phyloP scores from a whole-genome alignment of 23 red algal genomes.

The Agarophyton chilense region DNA sequence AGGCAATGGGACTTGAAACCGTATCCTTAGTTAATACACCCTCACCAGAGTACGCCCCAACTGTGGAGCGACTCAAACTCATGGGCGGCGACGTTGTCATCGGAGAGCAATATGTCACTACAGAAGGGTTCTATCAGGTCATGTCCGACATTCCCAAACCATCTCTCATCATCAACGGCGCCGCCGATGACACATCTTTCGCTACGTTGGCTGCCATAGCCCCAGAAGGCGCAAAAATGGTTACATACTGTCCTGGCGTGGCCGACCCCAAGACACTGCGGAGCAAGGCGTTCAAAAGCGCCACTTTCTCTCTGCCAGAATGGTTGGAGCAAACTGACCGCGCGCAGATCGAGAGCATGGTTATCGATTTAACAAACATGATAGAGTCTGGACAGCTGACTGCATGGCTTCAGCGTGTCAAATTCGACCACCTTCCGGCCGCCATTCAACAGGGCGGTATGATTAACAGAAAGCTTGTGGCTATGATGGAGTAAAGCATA shows the following conservation, averaged over 20 bases:
- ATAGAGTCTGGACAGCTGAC: slow-evolving; percentile 45
- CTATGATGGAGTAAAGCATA: slow-evolving; percentile 36
- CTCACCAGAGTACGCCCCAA: slow-evolving; percentile 62
- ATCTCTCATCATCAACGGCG: slow-evolving; percentile 74
- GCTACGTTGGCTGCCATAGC: slow-evolving; percentile 21
- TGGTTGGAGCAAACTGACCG: slow-evolving; percentile 61
- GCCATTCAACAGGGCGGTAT: slow-evolving; percentile 45
- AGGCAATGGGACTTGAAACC: slow-evolving; percentile 55
- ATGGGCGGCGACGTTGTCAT: slow-evolving; percentile 79
- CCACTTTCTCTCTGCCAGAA: slow-evolving; percentile 55
- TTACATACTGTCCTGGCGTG: slow-evolving; percentile 66
- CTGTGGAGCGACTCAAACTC: slow-evolving; percentile 80
- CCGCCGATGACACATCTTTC: neutral
- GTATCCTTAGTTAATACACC: slow-evolving; percentile 64
- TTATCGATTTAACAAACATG: slow-evolving; percentile 55
- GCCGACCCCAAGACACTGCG: slow-evolving; percentile 22
- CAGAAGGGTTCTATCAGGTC: slow-evolving; percentile 51
- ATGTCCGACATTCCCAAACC: slow-evolving; percentile 74
- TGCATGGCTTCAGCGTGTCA: slow-evolving; percentile 52
- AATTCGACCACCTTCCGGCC: slow-evolving; percentile 59
- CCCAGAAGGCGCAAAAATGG: slow-evolving; percentile 46
- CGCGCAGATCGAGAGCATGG: slow-evolving; percentile 61
- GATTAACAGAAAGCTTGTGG: slow-evolving; percentile 47
- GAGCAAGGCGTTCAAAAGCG: slow-evolving; percentile 8
- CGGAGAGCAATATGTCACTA: slow-evolving; percentile 39